Evolutionary conservation across 2,329 filamentous ascomycete species (phyloP), one percentile per base, ranked within the genome.

Genomic region (Thelonectria blattea): DNA sequence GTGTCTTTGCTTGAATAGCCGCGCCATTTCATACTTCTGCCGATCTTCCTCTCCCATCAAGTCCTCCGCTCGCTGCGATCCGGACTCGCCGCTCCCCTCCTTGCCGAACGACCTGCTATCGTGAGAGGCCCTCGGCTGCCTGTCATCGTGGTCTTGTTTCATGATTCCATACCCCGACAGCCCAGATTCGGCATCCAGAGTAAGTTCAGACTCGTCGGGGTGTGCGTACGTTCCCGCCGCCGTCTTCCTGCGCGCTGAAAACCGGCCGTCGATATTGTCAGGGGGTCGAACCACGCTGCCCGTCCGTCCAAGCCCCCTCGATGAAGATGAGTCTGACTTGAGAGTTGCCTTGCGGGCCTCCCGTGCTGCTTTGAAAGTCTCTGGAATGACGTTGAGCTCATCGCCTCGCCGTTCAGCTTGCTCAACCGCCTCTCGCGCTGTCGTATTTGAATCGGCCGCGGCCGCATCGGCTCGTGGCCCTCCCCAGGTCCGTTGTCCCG

Each of bases 401-500:
- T 98, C 93, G 0, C 93, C 93, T 11, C 84, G 83, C 48, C 88
- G 84, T 71, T 91, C 88, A 15, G 94, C 93, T 67, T 89, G 83
- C 70, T 95, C 91, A 55, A 93, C 91, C n/a, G 90, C 94, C 75
- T 96, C 85, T 67, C 91, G 89, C 1, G 91, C 88, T 1, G 91
- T 93, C 0, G 88, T 95, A 60, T 87, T 80, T 12, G 83, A 80
- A 73, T 96, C 90, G 3, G 93, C 93, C 42, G 88, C 83, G 30
- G 91, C 92, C 1, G 93, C 93, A 76, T 98, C 94, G 2, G 92
- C 93, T 70, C 94, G 86, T 11, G 94, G 95, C 0, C 94, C 94
- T 66, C 94, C 94, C 94, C 95, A 99, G 1, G 94, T 98, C 65
- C 94, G 85, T 74, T 97, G 92, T 18, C 93, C 93, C 30, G 93